These are phyloP conservation scores for Dittrichia graveolens DNA, from an alignment of 129 eudicot species.

Conservation along the genomic window DNA sequence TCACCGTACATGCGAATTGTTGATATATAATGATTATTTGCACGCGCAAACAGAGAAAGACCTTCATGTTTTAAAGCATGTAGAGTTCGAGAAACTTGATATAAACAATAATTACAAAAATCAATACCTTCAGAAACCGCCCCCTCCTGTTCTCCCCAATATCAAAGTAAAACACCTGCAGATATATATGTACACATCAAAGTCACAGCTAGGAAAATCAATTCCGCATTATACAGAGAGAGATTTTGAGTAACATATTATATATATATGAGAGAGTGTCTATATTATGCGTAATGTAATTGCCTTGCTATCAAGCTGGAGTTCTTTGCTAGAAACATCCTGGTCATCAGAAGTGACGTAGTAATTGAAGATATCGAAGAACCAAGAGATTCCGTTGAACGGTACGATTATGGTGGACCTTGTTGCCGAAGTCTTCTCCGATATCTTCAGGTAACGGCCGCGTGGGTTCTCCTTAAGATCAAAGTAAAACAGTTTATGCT, in stretches of 20 bases:
- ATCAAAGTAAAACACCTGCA: constrained; percentile 94
- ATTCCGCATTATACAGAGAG: constrained; percentile 4
- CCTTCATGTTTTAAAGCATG: constrained; percentile 2
- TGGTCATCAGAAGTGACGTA: constrained; percentile 80
- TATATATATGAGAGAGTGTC: background rate
- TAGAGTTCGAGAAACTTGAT: background rate
- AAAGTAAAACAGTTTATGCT: constrained; percentile 96
- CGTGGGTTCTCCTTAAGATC: constrained; percentile 98
- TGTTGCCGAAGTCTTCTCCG: constrained; percentile 96
- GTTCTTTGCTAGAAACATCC: constrained; percentile 85
- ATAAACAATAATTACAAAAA: constrained; percentile 7
- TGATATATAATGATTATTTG: background rate
- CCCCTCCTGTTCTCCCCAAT: constrained; percentile 96
- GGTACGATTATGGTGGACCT: constrained; percentile 97
- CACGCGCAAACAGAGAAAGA: background rate
- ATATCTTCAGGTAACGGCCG: constrained; percentile 90
- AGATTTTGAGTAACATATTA: background rate
- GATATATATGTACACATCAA: constrained; percentile 15
- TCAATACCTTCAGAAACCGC: constrained; percentile 79
- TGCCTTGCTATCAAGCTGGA: constrained; percentile 96
- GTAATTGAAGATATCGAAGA: constrained; percentile 94
- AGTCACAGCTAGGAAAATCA: constrained; percentile 10
- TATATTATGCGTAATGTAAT: background rate
- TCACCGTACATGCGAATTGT: background rate
- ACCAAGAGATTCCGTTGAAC: constrained; percentile 87